These are phyloP conservation scores for Dendryphion nanum DNA, from an alignment of 2,329 filamentous ascomycete genomes.

Conservation along the genomic window DNA sequence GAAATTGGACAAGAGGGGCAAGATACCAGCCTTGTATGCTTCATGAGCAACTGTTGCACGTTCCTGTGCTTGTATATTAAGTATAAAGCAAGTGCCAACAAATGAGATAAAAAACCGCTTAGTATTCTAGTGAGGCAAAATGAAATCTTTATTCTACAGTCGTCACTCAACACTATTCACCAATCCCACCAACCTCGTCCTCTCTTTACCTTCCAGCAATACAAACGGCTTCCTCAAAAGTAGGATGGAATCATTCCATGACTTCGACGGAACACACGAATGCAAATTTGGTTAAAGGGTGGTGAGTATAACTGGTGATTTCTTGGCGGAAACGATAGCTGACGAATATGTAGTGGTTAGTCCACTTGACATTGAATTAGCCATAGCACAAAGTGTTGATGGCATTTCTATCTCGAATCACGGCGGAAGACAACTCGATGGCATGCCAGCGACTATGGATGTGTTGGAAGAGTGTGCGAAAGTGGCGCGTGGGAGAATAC, in stretches of 20 bases:
- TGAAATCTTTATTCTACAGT: conserved; percentile 3
- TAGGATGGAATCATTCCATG: conserved; percentile 10
- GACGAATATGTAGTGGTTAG: conserved; percentile 38
- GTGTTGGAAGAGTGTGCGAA: conserved; percentile 5
- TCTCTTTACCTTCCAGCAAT: conserved; percentile 31
- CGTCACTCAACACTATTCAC: conserved; percentile 36
- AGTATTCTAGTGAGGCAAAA: too few species aligned
- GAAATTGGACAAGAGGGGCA: too few species aligned
- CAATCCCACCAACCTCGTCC: conserved; percentile 31
- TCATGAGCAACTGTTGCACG: too few species aligned
- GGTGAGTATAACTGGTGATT: background rate
- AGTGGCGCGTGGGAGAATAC: conserved; percentile 3
- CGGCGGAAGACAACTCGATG: conserved; percentile 23
- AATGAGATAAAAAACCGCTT: too few species aligned
- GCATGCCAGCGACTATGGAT: conserved; percentile 7
- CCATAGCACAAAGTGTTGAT: conserved; percentile 46
- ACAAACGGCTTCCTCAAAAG: conserved; percentile 49
- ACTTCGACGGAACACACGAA: conserved; percentile 9
- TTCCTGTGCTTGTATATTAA: too few species aligned
- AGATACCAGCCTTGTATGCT: too few species aligned
- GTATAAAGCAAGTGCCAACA: too few species aligned
- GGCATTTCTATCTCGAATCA: conserved; percentile 44
- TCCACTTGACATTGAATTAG: conserved; percentile 50
- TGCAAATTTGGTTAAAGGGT: conserved; percentile 40
- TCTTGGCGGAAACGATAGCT: background rate